These are phyloP conservation scores for Rasamsonia emersonii DNA, from an alignment of 2,329 filamentous ascomycete species.

Conservation along the genomic window DNA sequence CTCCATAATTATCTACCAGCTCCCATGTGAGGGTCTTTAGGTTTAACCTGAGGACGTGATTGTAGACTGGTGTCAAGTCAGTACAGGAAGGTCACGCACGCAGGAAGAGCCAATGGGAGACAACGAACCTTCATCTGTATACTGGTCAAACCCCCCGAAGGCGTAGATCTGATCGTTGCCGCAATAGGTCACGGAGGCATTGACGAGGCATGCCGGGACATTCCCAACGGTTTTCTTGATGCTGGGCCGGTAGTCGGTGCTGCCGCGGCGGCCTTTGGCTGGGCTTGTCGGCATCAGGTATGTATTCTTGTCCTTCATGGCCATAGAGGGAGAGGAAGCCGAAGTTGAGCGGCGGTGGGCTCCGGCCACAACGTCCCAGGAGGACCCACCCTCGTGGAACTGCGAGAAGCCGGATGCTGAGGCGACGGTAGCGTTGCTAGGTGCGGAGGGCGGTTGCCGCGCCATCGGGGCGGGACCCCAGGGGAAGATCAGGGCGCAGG, in stretches of 20 bases:
- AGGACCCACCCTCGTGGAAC: constrained; percentile 23
- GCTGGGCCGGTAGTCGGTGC: constrained; percentile 71
- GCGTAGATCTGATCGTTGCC: constrained; percentile 96
- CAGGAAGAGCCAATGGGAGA: constrained; percentile 4
- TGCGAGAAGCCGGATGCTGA: constrained; percentile 13
- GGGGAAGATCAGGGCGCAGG: not conserved
- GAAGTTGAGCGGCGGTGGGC: constrained; percentile 19
- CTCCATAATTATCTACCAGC: constrained; percentile 94
- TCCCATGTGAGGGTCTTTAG: constrained; percentile 85
- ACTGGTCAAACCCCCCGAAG: constrained; percentile 97
- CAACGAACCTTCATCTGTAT: constrained; percentile 73
- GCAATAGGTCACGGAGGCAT: constrained; percentile 97
- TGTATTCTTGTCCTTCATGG: constrained; percentile 55
- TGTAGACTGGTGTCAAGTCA: constrained; percentile 76
- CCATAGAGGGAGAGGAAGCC: constrained; percentile 19
- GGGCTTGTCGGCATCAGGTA: constrained; percentile 89
- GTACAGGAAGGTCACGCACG: no score
- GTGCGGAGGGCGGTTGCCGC: constrained; percentile 17
- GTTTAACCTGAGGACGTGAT: constrained; percentile 87
- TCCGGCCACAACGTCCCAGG: constrained; percentile 14
- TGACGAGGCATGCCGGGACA: constrained; percentile 88
- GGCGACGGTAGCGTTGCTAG: constrained; percentile 14
- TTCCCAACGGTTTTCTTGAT: constrained; percentile 71
- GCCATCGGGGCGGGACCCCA: constrained; percentile 19
- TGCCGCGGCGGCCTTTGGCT: constrained; percentile 52